Evolutionary conservation across 306 rosid species (phyloP).

Genomic region (Dryas drummondii): DNA sequence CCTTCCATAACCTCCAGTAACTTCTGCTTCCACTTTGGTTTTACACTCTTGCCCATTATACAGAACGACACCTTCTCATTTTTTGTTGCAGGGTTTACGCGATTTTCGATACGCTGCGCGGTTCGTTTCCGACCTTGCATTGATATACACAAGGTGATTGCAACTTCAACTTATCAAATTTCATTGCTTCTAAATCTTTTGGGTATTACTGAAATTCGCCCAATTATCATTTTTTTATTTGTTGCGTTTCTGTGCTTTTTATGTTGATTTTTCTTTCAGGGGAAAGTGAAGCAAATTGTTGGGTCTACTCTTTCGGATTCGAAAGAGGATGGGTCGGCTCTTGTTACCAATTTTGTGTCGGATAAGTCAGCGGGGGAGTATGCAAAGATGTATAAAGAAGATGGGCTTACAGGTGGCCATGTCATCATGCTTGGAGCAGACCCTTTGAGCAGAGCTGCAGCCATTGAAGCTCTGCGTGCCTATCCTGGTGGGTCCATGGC

Average conservation of each 20-base stretch:
- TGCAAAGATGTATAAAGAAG: constrained; percentile 67
- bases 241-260: not conserved
- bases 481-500: constrained; percentile 58
- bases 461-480: constrained; percentile 77
- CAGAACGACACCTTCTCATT: not conserved
- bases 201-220: not conserved
- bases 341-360: constrained; percentile 84
- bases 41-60: not conserved
- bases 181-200: not conserved
- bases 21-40: not conserved
- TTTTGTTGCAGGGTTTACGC: constrained; percentile 29
- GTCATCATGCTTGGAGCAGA: constrained; percentile 94
- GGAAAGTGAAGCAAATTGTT: constrained; percentile 90
- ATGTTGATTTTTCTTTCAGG: constrained; percentile 42
- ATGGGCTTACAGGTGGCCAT: constrained; percentile 83
- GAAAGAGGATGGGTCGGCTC: constrained; percentile 58
- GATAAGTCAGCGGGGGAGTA: constrained; percentile 84
- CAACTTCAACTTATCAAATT: not conserved
- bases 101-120: constrained; percentile 42
- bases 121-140: constrained; percentile 83
- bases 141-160: constrained; percentile 79
- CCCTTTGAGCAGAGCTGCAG: constrained; percentile 76
- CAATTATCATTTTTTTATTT: not conserved
- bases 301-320: constrained; percentile 86
- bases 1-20: constrained; percentile 44